These are phyloP conservation scores for Pyrenophora graminea DNA, from an alignment of 2,329 filamentous ascomycete species.

Conservation along the genomic window DNA sequence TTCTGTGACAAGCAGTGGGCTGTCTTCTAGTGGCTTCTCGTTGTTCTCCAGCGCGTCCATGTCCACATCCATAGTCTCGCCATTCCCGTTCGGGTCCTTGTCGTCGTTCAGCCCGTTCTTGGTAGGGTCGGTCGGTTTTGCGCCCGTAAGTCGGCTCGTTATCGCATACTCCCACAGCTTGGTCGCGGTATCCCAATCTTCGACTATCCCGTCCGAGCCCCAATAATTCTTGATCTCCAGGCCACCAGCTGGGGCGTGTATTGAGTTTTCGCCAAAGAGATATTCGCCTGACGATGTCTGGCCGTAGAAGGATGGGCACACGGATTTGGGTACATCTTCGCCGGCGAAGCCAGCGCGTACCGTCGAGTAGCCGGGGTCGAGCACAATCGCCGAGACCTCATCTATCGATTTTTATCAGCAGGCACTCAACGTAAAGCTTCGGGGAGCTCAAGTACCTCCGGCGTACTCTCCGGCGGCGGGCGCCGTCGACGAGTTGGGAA, in stretches of 20 bases:
- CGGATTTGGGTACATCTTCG: conserved; percentile 94
- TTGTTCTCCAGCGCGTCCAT: conserved; percentile 65
- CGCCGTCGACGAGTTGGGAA: conserved; percentile 43
- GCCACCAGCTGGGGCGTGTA: conserved; percentile 73
- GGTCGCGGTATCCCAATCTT: conserved; percentile 92
- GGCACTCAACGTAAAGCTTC: conserved; percentile 7
- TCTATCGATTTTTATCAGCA: conserved; percentile 59
- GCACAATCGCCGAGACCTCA: conserved; percentile 94
- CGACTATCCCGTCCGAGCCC: conserved; percentile 83
- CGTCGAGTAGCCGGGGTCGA: conserved; percentile 90
- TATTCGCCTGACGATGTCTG: conserved; percentile 55
- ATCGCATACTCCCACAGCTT: conserved; percentile 93
- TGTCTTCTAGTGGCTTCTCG: conserved; percentile 80
- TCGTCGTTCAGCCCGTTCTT: conserved; percentile 81
- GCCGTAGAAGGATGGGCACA: conserved; percentile 90
- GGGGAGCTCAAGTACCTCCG: conserved; percentile 42
- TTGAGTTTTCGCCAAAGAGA: conserved; percentile 87
- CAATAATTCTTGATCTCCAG: conserved; percentile 92
- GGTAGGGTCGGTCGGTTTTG: conserved; percentile 68
- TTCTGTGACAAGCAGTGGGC: conserved; percentile 90
- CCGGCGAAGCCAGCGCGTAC: conserved; percentile 95
- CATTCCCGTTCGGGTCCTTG: conserved; percentile 67
- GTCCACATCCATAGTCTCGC: conserved; percentile 58
- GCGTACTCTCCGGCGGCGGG: conserved; percentile 53
- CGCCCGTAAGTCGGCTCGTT: conserved; percentile 81